A percentile compares a stretch with the other conserved stretches of the same genome.
These are phyloP conservation scores for Colletotrichum destructivum DNA, from an alignment of 2,329 filamentous ascomycete genomes.

Conservation along the genomic window DNA sequence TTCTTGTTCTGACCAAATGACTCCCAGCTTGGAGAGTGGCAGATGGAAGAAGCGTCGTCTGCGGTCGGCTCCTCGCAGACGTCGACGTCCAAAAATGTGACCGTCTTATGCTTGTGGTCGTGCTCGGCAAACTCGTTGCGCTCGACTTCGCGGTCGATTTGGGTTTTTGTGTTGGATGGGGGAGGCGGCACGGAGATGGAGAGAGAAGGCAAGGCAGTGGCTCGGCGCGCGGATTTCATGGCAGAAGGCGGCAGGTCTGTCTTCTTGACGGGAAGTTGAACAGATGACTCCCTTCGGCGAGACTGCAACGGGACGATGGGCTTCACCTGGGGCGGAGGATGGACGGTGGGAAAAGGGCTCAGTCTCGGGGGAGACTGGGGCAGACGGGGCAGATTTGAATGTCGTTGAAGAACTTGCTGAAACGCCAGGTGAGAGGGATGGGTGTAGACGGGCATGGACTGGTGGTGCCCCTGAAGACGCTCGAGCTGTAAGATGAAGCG, in stretches of 20 bases:
- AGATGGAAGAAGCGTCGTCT: slow-evolving; percentile 66
- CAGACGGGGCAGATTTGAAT: slow-evolving; percentile 28
- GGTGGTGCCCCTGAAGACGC: slow-evolving; percentile 40
- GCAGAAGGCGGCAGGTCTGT: slow-evolving; percentile 30
- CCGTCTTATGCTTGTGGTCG: slow-evolving; percentile 54
- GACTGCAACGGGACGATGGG: slow-evolving; percentile 39
- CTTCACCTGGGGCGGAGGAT: slow-evolving; percentile 30
- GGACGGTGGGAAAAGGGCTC: slow-evolving; percentile 31
- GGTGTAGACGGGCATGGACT: slow-evolving; percentile 28
- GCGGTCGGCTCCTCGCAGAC: slow-evolving; percentile 53
- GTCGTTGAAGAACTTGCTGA: slow-evolving; percentile 39
- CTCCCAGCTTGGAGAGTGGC: slow-evolving; percentile 75
- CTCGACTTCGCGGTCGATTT: slow-evolving; percentile 40
- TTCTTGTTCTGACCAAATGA: slow-evolving; percentile 68
- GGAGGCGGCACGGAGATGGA: slow-evolving; percentile 52
- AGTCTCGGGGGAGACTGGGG: slow-evolving; percentile 27
- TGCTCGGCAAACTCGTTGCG: slow-evolving; percentile 44
- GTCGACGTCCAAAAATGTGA: slow-evolving; percentile 56
- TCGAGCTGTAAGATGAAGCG: slow-evolving; percentile 40
- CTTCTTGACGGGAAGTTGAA: slow-evolving; percentile 14
- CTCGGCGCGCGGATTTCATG: slow-evolving; percentile 37
- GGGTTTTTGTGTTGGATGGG: slow-evolving; percentile 21
- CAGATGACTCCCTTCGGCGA: slow-evolving; percentile 35
- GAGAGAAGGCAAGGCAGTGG: slow-evolving; percentile 46
- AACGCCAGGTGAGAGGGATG: slow-evolving; percentile 39